Evolutionary conservation across 257 asterid genomes (phyloP).

Genomic region (Jacaranda mimosifolia): DNA sequence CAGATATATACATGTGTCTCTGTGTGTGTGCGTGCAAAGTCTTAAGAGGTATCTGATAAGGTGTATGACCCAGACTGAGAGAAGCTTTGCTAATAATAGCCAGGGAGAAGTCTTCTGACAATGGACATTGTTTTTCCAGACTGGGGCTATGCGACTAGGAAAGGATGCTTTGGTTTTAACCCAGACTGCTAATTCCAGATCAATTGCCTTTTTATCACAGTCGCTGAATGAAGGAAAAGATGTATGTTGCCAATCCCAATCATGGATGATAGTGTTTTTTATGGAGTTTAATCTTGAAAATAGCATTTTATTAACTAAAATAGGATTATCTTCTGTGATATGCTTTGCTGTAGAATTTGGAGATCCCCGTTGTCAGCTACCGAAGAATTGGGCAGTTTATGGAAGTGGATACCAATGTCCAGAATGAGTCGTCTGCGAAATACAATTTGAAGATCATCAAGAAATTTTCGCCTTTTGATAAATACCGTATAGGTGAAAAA

Average conservation of each 20-base stretch:
- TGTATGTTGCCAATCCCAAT: conserved; percentile 45
- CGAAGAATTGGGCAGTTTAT: conserved; percentile 64
- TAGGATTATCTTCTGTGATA: conserved; percentile 20
- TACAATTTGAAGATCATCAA: conserved; percentile 67
- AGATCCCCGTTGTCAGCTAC: conserved; percentile 84
- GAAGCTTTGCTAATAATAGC: conserved; percentile 22
- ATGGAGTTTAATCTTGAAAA: conserved; percentile 1
- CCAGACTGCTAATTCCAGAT: conserved; percentile 74
- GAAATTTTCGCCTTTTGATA: conserved; percentile 76
- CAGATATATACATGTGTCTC: background rate
- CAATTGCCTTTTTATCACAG: conserved; percentile 85
- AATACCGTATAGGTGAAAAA: conserved; percentile 81
- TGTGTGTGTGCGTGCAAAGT: background rate
- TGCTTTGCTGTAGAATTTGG: conserved; percentile 65
- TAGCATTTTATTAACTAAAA: conserved; percentile 17
- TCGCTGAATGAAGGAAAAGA: conserved; percentile 78
- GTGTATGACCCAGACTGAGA: conserved; percentile 18
- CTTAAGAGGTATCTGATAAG: conserved; percentile 14
- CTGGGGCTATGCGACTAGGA: conserved; percentile 88
- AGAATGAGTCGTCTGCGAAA: conserved; percentile 62
- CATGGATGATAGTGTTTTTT: conserved; percentile 11
- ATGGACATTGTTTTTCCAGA: conserved; percentile 49
- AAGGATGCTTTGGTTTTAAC: conserved; percentile 89
- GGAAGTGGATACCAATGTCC: conserved; percentile 71
- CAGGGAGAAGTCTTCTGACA: conserved; percentile 28